Conservation (phyloP, 2,329 filamentous ascomycete species). For the Alternaria viburni region DNA sequence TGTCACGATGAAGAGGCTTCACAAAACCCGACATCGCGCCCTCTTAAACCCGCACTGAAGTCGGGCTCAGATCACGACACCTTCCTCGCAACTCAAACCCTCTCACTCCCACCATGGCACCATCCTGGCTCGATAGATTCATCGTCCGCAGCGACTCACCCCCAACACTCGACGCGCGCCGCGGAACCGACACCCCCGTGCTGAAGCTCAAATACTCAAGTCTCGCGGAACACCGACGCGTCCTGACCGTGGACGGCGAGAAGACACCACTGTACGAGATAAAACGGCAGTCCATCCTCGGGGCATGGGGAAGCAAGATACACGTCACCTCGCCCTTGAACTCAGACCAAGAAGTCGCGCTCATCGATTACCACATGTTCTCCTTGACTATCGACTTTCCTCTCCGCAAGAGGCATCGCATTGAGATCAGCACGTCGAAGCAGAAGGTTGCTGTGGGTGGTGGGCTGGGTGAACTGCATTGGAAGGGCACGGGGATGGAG, state of each 20-base stretch:
- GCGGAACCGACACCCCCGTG: no score
- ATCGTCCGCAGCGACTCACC: not conserved
- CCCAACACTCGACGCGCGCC: not conserved
- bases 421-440: not conserved
- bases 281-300: not conserved
- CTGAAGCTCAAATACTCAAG: not conserved
- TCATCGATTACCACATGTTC: not conserved
- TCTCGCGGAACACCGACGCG: not conserved
- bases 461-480: not conserved
- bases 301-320: not conserved
- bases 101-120: not conserved
- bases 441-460: not conserved
- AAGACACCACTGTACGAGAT: fast-evolving
- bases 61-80: no score
- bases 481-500: not conserved
- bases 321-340: not conserved
- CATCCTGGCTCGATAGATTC: not conserved
- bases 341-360: not conserved
- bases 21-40: no score
- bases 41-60: no score
- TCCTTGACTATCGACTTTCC: not conserved
- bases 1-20: no score
- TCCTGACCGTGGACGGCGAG: fast-evolving
- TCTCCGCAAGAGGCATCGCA: not conserved
- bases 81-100: no score